Evolutionary conservation across 371 early-diverging fungal species (phyloP), one percentile per base, ranked within the genome.

Genomic region (Choanephora cucurbitarum): DNA sequence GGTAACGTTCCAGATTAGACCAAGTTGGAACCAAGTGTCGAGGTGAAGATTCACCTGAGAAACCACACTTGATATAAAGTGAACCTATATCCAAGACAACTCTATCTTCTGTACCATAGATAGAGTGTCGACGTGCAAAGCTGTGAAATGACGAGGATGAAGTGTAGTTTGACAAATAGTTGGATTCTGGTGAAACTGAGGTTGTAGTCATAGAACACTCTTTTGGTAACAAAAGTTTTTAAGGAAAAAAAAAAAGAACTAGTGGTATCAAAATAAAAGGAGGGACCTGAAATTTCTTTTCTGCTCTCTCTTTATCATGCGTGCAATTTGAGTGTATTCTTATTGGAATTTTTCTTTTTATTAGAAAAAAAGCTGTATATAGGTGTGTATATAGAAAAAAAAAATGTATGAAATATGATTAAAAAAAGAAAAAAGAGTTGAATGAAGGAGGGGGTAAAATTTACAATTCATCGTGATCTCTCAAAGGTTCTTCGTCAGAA

Each of bases 51-150:
- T 95, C 95, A 22, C 94, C 93, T 17, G 93, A 91, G 69, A 92
- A 91, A 0, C 96, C 96, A 63, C 89, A 90, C 40, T 92, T 91
- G 57, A 94, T 79, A 59, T 88, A 89, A 18, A 85, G 68, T 0
- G 91, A 85, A 10, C 95, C 94, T 57, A 96, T 77, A 66, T 95
- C 94, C 14, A 96, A 79, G 9, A 96, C 90, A 24, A 95, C 85
- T 24, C 91, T 82, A 58, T 94, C 94, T 70, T 92, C 94, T 32
- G 87, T 81, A 40, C 77, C 76, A 58, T 87, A 89, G 46, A 87
- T 85, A n/a, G 81, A 81, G 55, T 78, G 83, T 14, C 83, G 66
- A 34, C 83, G 78, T n/a, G 79, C 57, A 52, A 77, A 73, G 37
- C 52, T 69, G 39, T 78, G 73, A 21, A 77, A 55, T 1, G 77